These are phyloP conservation scores for Amaranthus tricolor DNA, from an alignment of 179 eudicot species.

Conservation along the genomic window DNA sequence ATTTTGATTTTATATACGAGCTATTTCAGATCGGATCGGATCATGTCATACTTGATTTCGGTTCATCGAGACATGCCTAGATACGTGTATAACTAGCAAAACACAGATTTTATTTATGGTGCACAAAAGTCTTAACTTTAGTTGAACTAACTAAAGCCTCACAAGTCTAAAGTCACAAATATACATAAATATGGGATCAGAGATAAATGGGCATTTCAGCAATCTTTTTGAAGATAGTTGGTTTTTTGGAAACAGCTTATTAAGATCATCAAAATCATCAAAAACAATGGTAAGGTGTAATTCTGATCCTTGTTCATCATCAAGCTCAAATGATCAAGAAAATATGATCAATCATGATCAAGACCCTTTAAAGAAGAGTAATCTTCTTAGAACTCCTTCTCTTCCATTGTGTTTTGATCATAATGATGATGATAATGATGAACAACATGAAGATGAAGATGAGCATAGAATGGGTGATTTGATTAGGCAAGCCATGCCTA, in stretches of 20 bases:
- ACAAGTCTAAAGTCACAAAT: constrained; percentile 12
- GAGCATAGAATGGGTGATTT: constrained; percentile 44
- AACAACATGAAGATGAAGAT: constrained; percentile 26
- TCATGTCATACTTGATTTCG: no score
- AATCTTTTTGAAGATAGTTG: constrained; percentile 50
- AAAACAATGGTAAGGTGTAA: constrained; percentile 36
- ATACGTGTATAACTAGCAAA: constrained; percentile 2
- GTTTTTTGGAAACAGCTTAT: constrained; percentile 54
- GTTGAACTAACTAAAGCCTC: constrained; percentile 17
- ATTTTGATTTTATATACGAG: no score
- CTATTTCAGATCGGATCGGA: no score
- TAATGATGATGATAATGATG: constrained; percentile 9
- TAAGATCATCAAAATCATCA: constrained; percentile 29
- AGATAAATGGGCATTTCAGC: constrained; percentile 32
- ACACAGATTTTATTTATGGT: not conserved
- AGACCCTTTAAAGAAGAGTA: constrained; percentile 13
- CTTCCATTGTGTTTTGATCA: constrained; percentile 24
- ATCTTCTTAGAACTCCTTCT: constrained; percentile 33
- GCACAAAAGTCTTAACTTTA: constrained; percentile 15
- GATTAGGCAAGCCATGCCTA: constrained; percentile 47
- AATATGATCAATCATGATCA: not conserved
- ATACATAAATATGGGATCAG: constrained; percentile 9
- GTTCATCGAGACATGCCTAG: not conserved
- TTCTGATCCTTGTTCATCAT: constrained; percentile 41
- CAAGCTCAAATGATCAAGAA: constrained; percentile 23